Conservation (phyloP, 148 eudicot species). For the Rheum nobile region DNA sequence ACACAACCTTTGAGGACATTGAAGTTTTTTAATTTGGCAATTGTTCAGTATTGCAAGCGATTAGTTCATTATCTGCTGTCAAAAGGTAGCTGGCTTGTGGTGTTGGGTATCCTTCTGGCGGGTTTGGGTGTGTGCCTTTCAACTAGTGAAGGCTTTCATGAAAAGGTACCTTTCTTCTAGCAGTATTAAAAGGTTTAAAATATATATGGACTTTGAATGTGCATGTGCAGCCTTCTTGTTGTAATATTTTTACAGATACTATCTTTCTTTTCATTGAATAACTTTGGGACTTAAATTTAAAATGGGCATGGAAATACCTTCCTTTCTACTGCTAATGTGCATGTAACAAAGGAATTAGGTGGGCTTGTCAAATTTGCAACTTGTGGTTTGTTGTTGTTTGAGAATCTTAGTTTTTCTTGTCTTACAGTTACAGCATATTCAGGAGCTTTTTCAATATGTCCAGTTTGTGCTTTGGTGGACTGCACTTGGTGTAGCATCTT, state of each 20-base stretch:
- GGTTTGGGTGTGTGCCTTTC: constrained; percentile 34
- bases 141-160: constrained; percentile 71
- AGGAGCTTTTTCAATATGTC: constrained; percentile 49
- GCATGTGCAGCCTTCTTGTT: background rate
- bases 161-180: constrained; percentile 46
- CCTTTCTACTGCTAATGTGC: background rate
- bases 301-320: background rate
- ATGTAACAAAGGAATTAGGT: background rate
- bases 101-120: constrained; percentile 36
- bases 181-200: background rate
- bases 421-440: constrained; percentile 70
- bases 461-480: constrained; percentile 92
- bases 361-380: background rate
- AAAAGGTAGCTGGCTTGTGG: constrained; percentile 56
- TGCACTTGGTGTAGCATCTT: constrained; percentile 96
- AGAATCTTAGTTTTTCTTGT: constrained; percentile 1
- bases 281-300: background rate
- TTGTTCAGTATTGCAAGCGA: constrained; percentile 43
- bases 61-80: constrained; percentile 50
- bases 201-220: background rate
- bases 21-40: constrained; percentile 60
- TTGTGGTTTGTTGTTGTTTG: background rate
- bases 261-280: background rate
- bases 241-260: background rate
- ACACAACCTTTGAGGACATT: constrained; percentile 67